Evolutionary conservation across 176 grass and related monocot genomes (phyloP).

Genomic region (Musa beccarii): DNA sequence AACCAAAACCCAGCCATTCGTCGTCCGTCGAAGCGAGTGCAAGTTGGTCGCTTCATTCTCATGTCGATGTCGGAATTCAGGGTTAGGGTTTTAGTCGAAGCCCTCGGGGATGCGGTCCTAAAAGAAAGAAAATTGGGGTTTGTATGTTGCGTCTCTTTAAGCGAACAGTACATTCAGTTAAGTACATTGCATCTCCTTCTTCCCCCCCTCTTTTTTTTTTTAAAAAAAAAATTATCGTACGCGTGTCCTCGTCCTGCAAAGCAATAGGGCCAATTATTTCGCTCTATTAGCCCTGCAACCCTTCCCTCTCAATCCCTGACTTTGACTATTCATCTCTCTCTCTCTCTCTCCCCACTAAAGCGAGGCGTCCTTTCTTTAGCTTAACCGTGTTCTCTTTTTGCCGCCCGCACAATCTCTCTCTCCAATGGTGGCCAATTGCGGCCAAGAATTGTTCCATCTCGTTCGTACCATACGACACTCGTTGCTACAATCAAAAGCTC

Average conservation of each 20-base stretch:
- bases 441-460: too few species aligned
- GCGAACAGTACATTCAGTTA: constrained; percentile 29
- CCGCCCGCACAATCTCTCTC: neutral
- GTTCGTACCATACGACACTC: too few species aligned
- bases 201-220: too few species aligned
- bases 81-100: too few species aligned
- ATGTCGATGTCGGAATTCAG: neutral
- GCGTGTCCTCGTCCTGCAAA: constrained; percentile 14
- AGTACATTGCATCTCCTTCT: constrained; percentile 21
- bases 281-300: neutral
- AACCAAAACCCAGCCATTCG: neutral
- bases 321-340: constrained; percentile 19
- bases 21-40: too few species aligned
- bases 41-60: neutral
- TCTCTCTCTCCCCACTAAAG: neutral
- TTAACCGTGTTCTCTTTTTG: neutral
- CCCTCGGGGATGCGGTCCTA: too few species aligned
- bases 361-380: neutral
- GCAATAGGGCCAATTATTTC: constrained; percentile 28
- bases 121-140: neutral
- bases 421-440: neutral
- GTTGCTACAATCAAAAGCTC: too few species aligned
- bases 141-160: constrained; percentile 22
- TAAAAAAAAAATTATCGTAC: constrained; percentile 8
- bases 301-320: neutral